Evolutionary conservation across 2,329 filamentous ascomycete species (phyloP).

Genomic region (Colletotrichum lindemuthianum): DNA sequence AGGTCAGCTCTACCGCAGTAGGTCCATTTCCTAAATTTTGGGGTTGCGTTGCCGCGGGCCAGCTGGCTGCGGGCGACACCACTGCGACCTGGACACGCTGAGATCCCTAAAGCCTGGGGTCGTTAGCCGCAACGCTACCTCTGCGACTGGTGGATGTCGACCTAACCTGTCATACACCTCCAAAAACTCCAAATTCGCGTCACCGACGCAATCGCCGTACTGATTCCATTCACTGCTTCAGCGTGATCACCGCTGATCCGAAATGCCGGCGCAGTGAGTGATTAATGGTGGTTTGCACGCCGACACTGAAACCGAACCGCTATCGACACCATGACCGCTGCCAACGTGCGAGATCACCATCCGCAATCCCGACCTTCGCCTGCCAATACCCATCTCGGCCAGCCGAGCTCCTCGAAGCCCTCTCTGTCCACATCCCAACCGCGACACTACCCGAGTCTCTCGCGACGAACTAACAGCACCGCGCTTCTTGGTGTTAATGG

Average conservation of each 20-base stretch:
- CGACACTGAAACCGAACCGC: constrained; percentile 8
- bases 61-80: neutral
- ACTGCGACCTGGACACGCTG: constrained; percentile 10
- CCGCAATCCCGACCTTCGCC: constrained; percentile 20
- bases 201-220: constrained; percentile 31
- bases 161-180: constrained; percentile 30
- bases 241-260: constrained; percentile 19
- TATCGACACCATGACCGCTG: constrained; percentile 32
- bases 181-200: constrained; percentile 36
- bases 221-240: constrained; percentile 21
- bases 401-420: constrained; percentile 30
- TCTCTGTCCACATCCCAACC: constrained; percentile 28
- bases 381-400: constrained; percentile 27
- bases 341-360: constrained; percentile 26
- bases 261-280: constrained; percentile 32
- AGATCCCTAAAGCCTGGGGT: constrained; percentile 17
- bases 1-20: constrained; percentile 25
- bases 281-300: constrained; percentile 23
- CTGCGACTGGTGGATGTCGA: neutral
- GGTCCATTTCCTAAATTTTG: constrained; percentile 31
- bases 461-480: constrained; percentile 33
- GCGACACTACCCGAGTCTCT: constrained; percentile 31
- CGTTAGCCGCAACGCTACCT: constrained; percentile 4
- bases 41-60: constrained; percentile 8
- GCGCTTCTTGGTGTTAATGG: constrained; percentile 36